These are phyloP conservation scores for Cercospora berteroae DNA, from an alignment of 2,329 filamentous ascomycete genomes.

Conservation along the genomic window DNA sequence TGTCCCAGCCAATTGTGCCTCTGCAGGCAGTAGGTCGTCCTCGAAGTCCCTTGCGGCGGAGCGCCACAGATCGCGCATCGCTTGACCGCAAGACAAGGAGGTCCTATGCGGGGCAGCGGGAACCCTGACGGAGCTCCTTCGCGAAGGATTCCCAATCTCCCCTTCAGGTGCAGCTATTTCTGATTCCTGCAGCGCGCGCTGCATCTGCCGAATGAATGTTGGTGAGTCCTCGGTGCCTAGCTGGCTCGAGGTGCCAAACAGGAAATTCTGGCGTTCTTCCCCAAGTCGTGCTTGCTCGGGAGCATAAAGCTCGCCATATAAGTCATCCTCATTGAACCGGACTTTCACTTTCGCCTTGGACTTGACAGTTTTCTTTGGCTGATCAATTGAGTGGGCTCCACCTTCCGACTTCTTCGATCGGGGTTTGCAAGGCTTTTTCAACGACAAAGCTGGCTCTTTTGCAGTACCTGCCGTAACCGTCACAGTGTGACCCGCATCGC, in stretches of 20 bases:
- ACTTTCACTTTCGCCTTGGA: constrained; percentile 40
- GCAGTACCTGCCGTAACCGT: not conserved
- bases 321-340: constrained; percentile 25
- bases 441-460: constrained; percentile 9
- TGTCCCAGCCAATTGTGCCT: not conserved
- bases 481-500: not conserved
- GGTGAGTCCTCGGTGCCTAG: constrained; percentile 71
- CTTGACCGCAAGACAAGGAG: constrained; percentile 33
- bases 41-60: constrained; percentile 65
- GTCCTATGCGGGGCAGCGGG: constrained; percentile 34
- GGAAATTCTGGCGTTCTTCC: constrained; percentile 67
- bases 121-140: constrained; percentile 29
- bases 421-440: constrained; percentile 31
- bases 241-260: constrained; percentile 86
- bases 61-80: constrained; percentile 60
- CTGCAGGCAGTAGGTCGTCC: constrained; percentile 41
- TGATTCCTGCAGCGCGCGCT: constrained; percentile 61
- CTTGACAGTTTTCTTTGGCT: constrained; percentile 28
- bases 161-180: constrained; percentile 40
- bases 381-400: not conserved
- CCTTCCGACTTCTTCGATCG: constrained; percentile 24
- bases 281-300: constrained; percentile 66
- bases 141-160: constrained; percentile 6
- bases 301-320: constrained; percentile 54
- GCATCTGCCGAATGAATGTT: constrained; percentile 60